Evolutionary conservation across 495 filamentous ascomycete genomes (phyloP).

Genomic region (Podospora pseudocomata): DNA sequence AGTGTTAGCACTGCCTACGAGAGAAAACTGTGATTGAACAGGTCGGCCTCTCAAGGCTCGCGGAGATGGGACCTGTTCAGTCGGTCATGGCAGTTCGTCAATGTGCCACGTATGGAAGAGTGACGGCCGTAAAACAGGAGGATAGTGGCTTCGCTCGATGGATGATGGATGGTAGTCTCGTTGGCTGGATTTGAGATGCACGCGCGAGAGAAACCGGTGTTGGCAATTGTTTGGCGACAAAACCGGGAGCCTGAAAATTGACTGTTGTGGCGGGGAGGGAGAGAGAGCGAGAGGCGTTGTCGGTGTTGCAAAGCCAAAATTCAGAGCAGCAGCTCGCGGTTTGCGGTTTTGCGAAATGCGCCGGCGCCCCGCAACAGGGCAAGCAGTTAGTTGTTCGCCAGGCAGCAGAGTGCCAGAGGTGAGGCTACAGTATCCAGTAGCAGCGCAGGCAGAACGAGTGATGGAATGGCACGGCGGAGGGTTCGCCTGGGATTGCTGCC

Average conservation of each 20-base stretch:
- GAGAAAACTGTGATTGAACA: neutral
- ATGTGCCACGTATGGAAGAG: neutral
- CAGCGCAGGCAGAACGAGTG: neutral
- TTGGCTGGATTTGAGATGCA: neutral
- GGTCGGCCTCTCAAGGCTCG: conserved; percentile 17
- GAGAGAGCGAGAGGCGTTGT: neutral
- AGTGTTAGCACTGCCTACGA: neutral
- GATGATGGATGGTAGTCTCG: neutral
- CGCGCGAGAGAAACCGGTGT: neutral
- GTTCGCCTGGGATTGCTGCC: neutral
- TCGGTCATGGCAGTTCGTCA: conserved; percentile 18
- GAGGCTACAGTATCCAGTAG: neutral
- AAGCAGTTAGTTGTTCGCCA: neutral
- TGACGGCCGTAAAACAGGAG: neutral
- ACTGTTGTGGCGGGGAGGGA: neutral
- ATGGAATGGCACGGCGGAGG: neutral
- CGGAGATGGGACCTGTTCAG: conserved; percentile 12
- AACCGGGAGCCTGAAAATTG: neutral
- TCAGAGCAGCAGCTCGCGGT: neutral
- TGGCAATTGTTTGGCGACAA: neutral
- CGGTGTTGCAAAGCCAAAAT: conserved; percentile 1
- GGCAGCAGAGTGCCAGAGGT: neutral
- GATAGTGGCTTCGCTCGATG: neutral
- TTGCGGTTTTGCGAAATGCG: conserved; percentile 3
- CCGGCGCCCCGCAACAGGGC: neutral